phyloP scores from a whole-genome alignment of 2,329 filamentous ascomycete species.

The Colletotrichum lupini region DNA sequence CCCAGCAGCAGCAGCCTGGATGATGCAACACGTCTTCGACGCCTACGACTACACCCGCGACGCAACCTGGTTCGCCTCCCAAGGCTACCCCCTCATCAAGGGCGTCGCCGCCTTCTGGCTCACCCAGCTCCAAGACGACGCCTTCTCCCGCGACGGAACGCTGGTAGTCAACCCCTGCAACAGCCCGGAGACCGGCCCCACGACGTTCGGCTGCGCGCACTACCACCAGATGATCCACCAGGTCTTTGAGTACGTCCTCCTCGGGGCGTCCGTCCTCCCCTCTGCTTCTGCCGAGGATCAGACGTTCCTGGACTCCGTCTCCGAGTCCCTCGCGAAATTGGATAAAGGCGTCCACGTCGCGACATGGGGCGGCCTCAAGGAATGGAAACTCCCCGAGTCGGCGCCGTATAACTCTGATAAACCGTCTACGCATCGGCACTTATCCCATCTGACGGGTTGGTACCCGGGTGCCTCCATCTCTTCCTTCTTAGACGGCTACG shows the following conservation, averaged over 20 bases:
- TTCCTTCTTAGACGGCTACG: slow-evolving; percentile 53
- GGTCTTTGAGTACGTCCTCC: slow-evolving; percentile 51
- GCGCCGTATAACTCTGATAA: slow-evolving; percentile 40
- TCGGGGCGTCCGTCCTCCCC: slow-evolving; percentile 37
- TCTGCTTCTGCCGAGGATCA: slow-evolving; percentile 34
- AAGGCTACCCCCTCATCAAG: slow-evolving; percentile 65
- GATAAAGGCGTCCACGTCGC: slow-evolving; percentile 46
- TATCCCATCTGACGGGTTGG: slow-evolving; percentile 68
- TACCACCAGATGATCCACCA: slow-evolving; percentile 63
- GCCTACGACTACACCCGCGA: slow-evolving; percentile 65
- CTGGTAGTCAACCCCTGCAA: slow-evolving; percentile 69
- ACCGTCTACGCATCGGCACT: slow-evolving; percentile 50
- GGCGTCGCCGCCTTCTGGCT: slow-evolving; percentile 67
- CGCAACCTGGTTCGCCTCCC: slow-evolving; percentile 54
- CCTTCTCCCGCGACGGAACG: slow-evolving; percentile 59
- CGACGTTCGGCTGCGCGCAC: slow-evolving; percentile 65
- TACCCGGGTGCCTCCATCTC: slow-evolving; percentile 64
- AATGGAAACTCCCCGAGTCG: slow-evolving; percentile 48
- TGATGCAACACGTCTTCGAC: slow-evolving; percentile 70
- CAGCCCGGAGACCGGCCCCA: slow-evolving; percentile 66
- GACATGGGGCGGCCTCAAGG: slow-evolving; percentile 45
- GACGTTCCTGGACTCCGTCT: slow-evolving; percentile 43
- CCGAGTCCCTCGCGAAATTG: slow-evolving; percentile 47
- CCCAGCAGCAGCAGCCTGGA: slow-evolving; percentile 64
- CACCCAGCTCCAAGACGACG: slow-evolving; percentile 61